These are phyloP conservation scores for Cornus suecica DNA, from an alignment of 148 eudicot species.

Conservation along the genomic window DNA sequence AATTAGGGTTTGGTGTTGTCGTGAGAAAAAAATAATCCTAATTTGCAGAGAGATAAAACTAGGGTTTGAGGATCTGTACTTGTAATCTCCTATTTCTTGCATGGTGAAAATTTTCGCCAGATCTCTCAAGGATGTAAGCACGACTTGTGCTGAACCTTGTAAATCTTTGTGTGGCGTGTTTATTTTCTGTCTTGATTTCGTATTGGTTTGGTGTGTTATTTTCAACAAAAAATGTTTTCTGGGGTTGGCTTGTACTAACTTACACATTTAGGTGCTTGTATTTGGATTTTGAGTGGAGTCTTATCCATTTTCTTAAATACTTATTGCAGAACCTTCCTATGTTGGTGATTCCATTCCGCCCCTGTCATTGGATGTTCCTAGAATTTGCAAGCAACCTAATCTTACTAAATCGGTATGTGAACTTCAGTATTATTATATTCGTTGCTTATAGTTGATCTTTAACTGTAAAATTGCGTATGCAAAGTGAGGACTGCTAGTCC, in stretches of 20 bases:
- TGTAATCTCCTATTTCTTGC: too few species aligned
- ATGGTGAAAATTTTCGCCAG: too few species aligned
- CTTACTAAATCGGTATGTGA: conserved; percentile 45
- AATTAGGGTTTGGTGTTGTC: too few species aligned
- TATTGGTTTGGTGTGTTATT: too few species aligned
- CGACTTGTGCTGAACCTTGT: too few species aligned
- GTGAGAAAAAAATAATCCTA: too few species aligned
- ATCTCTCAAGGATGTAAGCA: too few species aligned
- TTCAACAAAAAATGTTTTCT: too few species aligned
- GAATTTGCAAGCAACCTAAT: conserved; percentile 32
- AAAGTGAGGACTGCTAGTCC: background rate
- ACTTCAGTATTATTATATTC: background rate
- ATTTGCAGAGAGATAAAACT: too few species aligned
- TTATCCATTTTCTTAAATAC: background rate
- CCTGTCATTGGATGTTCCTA: conserved; percentile 34
- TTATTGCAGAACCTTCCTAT: conserved; percentile 34
- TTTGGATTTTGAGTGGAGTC: background rate
- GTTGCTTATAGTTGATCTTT: background rate
- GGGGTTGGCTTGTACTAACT: background rate
- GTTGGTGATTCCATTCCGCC: conserved; percentile 28
- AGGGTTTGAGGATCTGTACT: too few species aligned
- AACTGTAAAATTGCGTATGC: background rate
- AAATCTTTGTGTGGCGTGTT: too few species aligned
- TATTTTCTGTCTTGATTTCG: too few species aligned
- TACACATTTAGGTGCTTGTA: background rate